These are phyloP conservation scores for Neofusicoccum umdonicola DNA, from an alignment of 2,329 filamentous ascomycete genomes.

Conservation along the genomic window DNA sequence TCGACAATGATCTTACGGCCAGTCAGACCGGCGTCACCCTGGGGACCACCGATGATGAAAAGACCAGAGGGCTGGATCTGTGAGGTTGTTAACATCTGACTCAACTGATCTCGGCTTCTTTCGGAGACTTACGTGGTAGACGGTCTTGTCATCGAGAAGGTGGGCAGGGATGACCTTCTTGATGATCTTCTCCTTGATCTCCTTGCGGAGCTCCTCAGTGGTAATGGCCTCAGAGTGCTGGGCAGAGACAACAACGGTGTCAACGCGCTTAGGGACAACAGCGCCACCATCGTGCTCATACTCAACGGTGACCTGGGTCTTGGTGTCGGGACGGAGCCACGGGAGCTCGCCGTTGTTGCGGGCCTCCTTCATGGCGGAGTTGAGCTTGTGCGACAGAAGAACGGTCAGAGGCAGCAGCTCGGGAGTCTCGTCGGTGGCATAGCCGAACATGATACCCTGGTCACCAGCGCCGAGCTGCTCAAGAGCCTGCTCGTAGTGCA, in stretches of 20 bases:
- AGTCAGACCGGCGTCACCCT: slow-evolving; percentile 97
- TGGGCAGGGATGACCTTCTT: slow-evolving; percentile 89
- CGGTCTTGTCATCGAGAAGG: slow-evolving; percentile 87
- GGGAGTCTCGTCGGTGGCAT: slow-evolving; percentile 98
- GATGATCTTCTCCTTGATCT: slow-evolving; percentile 97
- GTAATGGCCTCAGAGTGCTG: slow-evolving; percentile 88
- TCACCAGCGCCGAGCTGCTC: slow-evolving; percentile 98
- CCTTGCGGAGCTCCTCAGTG: slow-evolving; percentile 88
- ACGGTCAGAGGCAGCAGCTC: slow-evolving; percentile 95
- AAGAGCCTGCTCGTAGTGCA: slow-evolving; percentile 95
- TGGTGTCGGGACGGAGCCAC: slow-evolving; percentile 97
- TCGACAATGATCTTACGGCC: slow-evolving; percentile 99
- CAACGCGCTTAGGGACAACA: slow-evolving; percentile 85
- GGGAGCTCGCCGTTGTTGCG: slow-evolving; percentile 83
- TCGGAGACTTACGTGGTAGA: slow-evolving; percentile 76
- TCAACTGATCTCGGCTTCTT: background rate
- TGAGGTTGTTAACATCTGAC: slow-evolving; percentile 19
- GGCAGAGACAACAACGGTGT: slow-evolving; percentile 95
- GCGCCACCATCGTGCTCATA: slow-evolving; percentile 96
- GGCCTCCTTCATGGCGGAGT: slow-evolving; percentile 87
- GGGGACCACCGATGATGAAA: slow-evolving; percentile 98
- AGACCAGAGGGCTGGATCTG: slow-evolving; percentile 93
- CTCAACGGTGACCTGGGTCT: slow-evolving; percentile 99
- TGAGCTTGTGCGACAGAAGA: slow-evolving; percentile 93
- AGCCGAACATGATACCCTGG: slow-evolving; percentile 99